These are phyloP conservation scores for Boletales sp. DNA, from an alignment of 768 basidiomycete species.

Conservation along the genomic window DNA sequence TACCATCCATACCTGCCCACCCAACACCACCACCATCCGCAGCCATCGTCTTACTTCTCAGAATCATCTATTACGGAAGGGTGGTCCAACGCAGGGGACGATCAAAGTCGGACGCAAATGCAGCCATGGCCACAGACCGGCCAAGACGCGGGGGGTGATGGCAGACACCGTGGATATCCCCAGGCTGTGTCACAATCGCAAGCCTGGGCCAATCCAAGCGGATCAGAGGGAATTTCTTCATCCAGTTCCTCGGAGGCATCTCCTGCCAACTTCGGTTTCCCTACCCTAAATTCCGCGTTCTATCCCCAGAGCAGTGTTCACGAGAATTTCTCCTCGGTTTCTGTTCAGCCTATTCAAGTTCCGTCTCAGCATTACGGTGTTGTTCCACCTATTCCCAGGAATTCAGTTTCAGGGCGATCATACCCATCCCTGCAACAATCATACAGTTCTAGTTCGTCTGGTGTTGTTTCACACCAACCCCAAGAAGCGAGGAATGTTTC, in stretches of 20 bases:
- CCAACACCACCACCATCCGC: conserved; percentile 24
- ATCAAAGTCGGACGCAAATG: conserved; percentile 17
- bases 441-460: conserved; percentile 15
- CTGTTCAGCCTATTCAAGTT: conserved; percentile 30
- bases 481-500: conserved; percentile 24
- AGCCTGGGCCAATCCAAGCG: conserved; percentile 18
- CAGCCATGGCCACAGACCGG: conserved; percentile 26
- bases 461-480: conserved; percentile 21
- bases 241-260: conserved; percentile 19
- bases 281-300: conserved; percentile 57
- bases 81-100: conserved; percentile 22
- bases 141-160: conserved; percentile 21
- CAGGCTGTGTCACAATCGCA: conserved; percentile 20
- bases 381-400: conserved; percentile 18
- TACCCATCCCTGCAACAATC: conserved; percentile 28
- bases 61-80: conserved; percentile 18
- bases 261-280: conserved; percentile 36
- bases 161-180: conserved; percentile 30
- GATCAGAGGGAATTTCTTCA: conserved; percentile 23
- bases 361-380: conserved; percentile 29
- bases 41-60: conserved; percentile 21
- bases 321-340: conserved; percentile 28
- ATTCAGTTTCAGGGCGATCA: conserved; percentile 22
- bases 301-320: conserved; percentile 42
- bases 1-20: conserved; percentile 24